Conservation (phyloP, 1,284 basidiomycete genomes). For the Schizophyllum amplum region DNA sequence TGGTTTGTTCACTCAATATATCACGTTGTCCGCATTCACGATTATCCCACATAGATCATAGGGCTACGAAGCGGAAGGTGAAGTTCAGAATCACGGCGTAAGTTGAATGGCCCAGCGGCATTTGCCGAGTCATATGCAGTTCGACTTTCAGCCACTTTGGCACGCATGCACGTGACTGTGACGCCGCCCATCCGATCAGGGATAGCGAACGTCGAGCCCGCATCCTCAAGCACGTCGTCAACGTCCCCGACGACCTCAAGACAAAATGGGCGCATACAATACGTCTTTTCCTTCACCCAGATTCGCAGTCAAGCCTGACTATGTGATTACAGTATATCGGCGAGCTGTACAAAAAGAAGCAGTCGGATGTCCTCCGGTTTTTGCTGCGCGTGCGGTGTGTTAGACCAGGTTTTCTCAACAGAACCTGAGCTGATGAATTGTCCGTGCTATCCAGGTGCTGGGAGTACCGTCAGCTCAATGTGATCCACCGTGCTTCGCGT, state of each 20-base stretch:
- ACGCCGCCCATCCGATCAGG: background rate
- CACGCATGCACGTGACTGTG: background rate
- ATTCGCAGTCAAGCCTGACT: background rate
- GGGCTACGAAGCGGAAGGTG: background rate
- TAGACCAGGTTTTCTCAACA: background rate
- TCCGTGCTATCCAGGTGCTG: slow-evolving; percentile 70
- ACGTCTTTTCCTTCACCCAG: background rate
- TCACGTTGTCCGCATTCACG: too few species aligned
- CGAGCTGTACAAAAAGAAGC: slow-evolving; percentile 94
- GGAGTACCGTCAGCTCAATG: slow-evolving; percentile 98
- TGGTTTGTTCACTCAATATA: too few species aligned
- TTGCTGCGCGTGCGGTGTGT: slow-evolving; percentile 91
- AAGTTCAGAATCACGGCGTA: background rate
- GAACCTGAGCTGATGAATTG: background rate
- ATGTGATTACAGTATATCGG: slow-evolving; percentile 67
- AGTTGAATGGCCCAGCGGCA: background rate
- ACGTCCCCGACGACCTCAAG: slow-evolving; percentile 9
- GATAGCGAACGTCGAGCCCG: background rate
- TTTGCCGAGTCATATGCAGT: background rate
- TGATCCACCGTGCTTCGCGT: slow-evolving; percentile 96
- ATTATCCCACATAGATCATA: too few species aligned
- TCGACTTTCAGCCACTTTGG: background rate
- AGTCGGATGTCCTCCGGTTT: slow-evolving; percentile 97
- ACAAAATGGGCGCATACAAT: slow-evolving; percentile 81
- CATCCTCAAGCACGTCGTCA: background rate